A percentile compares a stretch with the other conserved stretches of the same genome.
Conservation (phyloP, 2,329 filamentous ascomycete genomes). For the Coniella lustricola region DNA sequence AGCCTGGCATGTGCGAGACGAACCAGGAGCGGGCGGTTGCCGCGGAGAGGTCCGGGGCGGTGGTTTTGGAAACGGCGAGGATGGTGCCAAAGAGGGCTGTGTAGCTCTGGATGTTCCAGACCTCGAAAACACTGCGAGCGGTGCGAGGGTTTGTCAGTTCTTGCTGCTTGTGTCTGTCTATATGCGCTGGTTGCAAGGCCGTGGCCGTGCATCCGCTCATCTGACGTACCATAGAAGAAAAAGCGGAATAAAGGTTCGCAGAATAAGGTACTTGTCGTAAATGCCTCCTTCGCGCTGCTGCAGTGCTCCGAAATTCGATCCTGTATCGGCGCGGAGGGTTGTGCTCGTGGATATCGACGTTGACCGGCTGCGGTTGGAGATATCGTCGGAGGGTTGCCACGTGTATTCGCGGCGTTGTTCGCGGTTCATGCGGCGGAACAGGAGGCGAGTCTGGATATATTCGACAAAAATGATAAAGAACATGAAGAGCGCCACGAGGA, state of each 20-base stretch:
- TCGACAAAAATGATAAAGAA: slow-evolving; percentile 12
- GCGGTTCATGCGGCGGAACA: slow-evolving; percentile 9
- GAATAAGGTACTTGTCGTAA: slow-evolving; percentile 14
- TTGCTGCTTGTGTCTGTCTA: not conserved
- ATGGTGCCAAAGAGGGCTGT: not conserved
- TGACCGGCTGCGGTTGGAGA: not conserved
- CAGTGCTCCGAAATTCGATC: slow-evolving; percentile 9
- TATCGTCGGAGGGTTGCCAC: not conserved
- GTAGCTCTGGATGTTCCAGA: slow-evolving; percentile 5
- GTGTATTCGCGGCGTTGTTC: not conserved
- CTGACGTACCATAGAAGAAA: slow-evolving; percentile 3
- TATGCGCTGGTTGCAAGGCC: too few relatives aligned
- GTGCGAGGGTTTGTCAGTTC: not conserved
- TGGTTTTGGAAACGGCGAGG: not conserved
- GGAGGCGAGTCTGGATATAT: slow-evolving; percentile 10
- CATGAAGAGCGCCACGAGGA: slow-evolving; percentile 1
- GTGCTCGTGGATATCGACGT: not conserved
- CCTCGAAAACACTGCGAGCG: slow-evolving; percentile 7
- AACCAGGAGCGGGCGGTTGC: not conserved
- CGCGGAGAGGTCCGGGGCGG: slow-evolving; percentile 8
- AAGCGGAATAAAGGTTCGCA: slow-evolving; percentile 6
- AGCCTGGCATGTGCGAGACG: slow-evolving; percentile 10
- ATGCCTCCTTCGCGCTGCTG: slow-evolving; percentile 11
- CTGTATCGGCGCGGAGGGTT: not conserved
- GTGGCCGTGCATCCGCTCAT: not conserved